Base-by-base conservation (phyloP, 331 rosid genomes). In the Pyrus hybrid region DNA sequence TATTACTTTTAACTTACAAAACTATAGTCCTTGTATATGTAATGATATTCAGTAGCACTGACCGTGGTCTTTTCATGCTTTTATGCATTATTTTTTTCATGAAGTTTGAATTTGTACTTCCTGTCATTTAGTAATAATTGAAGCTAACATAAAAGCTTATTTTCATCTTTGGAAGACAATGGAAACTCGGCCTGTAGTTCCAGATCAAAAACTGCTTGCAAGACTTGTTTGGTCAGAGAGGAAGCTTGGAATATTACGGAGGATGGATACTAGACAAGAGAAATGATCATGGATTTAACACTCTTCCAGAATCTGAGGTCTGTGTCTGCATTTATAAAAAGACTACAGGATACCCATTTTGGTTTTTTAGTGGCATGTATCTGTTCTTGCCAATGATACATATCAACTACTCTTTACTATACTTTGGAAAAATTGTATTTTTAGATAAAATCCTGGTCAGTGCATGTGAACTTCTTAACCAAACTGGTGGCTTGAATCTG, bases 231-330 rank as follows among this genome's bases (percentile, higher is more conserved):
- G 79, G 87, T 93, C 53, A 88, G 98, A 84, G 98, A 93, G 88
- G 97, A 93, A 88, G 91, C 98, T 72, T 91, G 93, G 53, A 83
- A 91, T 84, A 91, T 91, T 96, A 93, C 91, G 98, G 95, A 97
- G 77, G 98, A 96, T 69, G 97, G 97, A 56, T 93, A 80, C 78
- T 90, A 85, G 98, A 91, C 66, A 92, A 90, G 83, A 85, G 96
- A 88, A 93, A 93, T 80, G 70, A 91, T 74, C 97, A 95, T 47
- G 98, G 98, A 65, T 88, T 91, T 60, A 80, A 54, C 78, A 93
- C 95, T 68, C 96, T 93, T 84, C 98, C 98, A 72, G 91, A 82
- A 80, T 64, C 98, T 67, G 97, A 93, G 96, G 98, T 91, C 80
- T 78, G 81, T 69, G 51, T 35, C 2, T 66, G 64, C 69, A 43